Base-by-base conservation (phyloP, 768 basidiomycete species). In the Suillus paluster region DNA sequence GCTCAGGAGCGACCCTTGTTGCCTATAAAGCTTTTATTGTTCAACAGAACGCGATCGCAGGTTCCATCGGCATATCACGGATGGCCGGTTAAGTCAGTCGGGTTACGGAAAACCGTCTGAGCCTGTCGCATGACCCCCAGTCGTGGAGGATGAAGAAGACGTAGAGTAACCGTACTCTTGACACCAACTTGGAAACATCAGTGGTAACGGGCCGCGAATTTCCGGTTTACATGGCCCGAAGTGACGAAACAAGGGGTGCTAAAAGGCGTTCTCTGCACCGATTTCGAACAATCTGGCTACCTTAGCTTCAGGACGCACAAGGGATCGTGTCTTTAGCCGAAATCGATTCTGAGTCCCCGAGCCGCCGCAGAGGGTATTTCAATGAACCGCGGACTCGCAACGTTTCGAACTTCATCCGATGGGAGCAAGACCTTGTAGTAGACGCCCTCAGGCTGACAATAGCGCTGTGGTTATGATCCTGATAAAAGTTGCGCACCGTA, bases 91-190 rank as follows among this genome's bases (percentile, higher is more conserved):
- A 60, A 53, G 25, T 27, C 46, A 34, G 19, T 36, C 44, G 6
- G 48, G 52, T 30, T 15, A 42, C 7, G 15, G 42, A 36, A 41
- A 36, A n/a, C 33, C 52, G 41, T 30, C 48, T 17, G 19, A 49
- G 17, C 25, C 49, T 48, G 60, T 53, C 62, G 45, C 46, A 46
- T 63, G 62, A 64, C 60, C 46, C n/a, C 34, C 34, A 54, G 46
- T 54, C 54, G 60, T 61, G 42, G 25, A 46, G 60, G 63, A 63
- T 30, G 34, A 19, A 23, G 38, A 36, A 55, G n/a, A 53, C 8
- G 33, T n/a, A 53, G n/a, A 19, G 17, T 5, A 39, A 39, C 14
- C 17, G 36, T 25, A 50, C 49, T 50, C 3, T n/a, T 30, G 49
- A 30, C 49, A 30, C 17, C 19, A 19, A 50, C 49, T 50, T 50